Evolutionary conservation across 1,284 basidiomycete genomes (phyloP).

Genomic region (Malassezia equina): DNA sequence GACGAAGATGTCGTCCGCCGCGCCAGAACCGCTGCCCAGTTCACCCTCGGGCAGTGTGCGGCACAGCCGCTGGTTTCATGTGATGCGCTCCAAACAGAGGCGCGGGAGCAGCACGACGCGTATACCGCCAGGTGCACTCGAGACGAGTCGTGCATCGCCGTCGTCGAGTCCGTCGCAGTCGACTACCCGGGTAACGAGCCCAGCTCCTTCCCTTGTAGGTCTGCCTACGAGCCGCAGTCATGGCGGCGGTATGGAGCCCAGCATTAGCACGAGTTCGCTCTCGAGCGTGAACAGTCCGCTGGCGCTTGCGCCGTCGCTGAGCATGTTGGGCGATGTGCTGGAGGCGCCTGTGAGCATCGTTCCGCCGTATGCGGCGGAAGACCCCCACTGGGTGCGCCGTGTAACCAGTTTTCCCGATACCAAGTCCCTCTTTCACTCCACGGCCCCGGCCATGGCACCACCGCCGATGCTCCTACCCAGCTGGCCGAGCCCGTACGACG

Average conservation of each 20-base stretch:
- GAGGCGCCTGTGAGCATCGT: neutral
- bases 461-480: neutral
- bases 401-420: conserved; percentile 94
- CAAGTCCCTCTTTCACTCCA: conserved; percentile 64
- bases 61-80: neutral
- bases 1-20: neutral
- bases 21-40: neutral
- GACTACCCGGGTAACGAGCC: neutral
- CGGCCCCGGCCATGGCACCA: neutral
- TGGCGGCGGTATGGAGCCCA: neutral
- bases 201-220: neutral
- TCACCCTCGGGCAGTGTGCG: neutral
- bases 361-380: neutral
- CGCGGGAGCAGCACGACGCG: neutral
- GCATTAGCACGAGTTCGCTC: conserved; percentile 12
- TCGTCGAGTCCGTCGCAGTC: neutral
- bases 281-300: neutral
- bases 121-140: neutral
- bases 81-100: neutral
- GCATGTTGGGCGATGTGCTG: conserved; percentile 2
- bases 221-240: neutral
- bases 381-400: conserved; percentile 56
- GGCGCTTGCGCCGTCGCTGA: neutral
- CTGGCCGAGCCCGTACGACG: neutral
- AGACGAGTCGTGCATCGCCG: neutral